Base-by-base conservation (phyloP, 441 rosid species). In the Brassica hybrid region DNA sequence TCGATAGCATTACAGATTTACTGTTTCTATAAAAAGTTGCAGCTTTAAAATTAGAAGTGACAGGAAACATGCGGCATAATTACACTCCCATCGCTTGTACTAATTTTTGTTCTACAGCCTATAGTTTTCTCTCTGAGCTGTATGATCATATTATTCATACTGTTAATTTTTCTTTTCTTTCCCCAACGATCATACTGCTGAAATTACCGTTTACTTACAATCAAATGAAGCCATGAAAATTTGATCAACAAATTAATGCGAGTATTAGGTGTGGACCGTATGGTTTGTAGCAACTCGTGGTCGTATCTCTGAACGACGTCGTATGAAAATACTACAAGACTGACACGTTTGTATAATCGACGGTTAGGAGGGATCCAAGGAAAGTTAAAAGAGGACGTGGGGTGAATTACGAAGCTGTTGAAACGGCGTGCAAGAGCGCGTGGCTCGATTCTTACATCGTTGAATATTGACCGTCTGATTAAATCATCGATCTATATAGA, bases 371-470 rank as follows among this genome's bases (percentile, higher is more conserved):
- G 65, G 69, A 75, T 74, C 76, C 64, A 57, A 62, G 80, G 80
- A 74, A 72, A 80, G 18, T 72, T 34, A 71, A 74, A 72, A 73
- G 63, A 74, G 71, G 83, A 86, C 79, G 83, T 65, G 76, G 19
- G 64, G 73, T 58, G 78, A 80, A 83, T 84, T 83, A 84, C 91
- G 80, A 86, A 83, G 87, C 69, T 72, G 68, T 79, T 74, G 85
- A 80, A 25, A 84, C 62, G 54, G 68, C 65, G 88, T 77, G 89
- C 84, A 32, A 17, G 34, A 23, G 25, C 80, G 90, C 92, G 86
- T 84, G 84, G 67, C 88, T 84, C 88, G 89, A 84, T 88, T 80
- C 80, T 72, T 52, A 86, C 79, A 78, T 84, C 79, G n/a, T 72
- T 17, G 11, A 61, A 65, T 72, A 19, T 25, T 0, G 12, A 32